Percentiles rank a stretch among this genome's conserved stretches.
Conservation (phyloP, 2,329 filamentous ascomycete species). For the Diaporthe nobilis region DNA sequence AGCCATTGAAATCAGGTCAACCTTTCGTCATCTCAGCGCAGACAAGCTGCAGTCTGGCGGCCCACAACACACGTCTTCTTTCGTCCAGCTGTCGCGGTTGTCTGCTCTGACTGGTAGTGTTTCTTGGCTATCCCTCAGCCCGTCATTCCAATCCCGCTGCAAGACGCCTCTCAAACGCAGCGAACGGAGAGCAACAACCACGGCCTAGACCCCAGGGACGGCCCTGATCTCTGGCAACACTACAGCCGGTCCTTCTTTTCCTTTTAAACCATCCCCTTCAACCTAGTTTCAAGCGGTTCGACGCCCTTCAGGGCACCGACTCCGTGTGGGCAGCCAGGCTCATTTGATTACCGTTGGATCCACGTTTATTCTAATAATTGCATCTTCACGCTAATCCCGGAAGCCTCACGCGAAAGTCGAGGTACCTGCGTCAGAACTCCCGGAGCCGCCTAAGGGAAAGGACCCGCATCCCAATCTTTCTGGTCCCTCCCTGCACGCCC, state of each 20-base stretch:
- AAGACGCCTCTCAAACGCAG: constrained; percentile 19
- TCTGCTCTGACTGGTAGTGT: constrained; percentile 35
- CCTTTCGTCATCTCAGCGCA: constrained; percentile 32
- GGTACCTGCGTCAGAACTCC: constrained; percentile 42
- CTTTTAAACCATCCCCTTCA: constrained; percentile 12
- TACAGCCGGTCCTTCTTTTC: constrained; percentile 30
- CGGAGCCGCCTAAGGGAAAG: constrained; percentile 42
- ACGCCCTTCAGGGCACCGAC: constrained; percentile 25
- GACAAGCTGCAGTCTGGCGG: constrained; percentile 19
- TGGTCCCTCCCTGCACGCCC: constrained; percentile 43
- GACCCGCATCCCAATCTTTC: constrained; percentile 44
- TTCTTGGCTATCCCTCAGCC: constrained; percentile 34
- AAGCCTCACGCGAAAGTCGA: constrained; percentile 41
- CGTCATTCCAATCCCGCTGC: constrained; percentile 39
- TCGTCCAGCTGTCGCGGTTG: constrained; percentile 28
- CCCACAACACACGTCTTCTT: constrained; percentile 22
- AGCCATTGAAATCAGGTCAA: constrained; percentile 21
- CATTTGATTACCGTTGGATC: constrained; percentile 43
- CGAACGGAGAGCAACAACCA: constrained; percentile 24
- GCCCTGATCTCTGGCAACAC: constrained; percentile 17
- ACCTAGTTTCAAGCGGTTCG: constrained; percentile 26
- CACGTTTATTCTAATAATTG: constrained; percentile 43
- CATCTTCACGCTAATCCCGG: constrained; percentile 43
- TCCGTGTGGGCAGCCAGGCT: constrained; percentile 39
- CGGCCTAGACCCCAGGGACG: constrained; percentile 9